Evolutionary conservation across 108 stramenopile species (phyloP).

Genomic region (Cyclostephanos tholiformis): DNA sequence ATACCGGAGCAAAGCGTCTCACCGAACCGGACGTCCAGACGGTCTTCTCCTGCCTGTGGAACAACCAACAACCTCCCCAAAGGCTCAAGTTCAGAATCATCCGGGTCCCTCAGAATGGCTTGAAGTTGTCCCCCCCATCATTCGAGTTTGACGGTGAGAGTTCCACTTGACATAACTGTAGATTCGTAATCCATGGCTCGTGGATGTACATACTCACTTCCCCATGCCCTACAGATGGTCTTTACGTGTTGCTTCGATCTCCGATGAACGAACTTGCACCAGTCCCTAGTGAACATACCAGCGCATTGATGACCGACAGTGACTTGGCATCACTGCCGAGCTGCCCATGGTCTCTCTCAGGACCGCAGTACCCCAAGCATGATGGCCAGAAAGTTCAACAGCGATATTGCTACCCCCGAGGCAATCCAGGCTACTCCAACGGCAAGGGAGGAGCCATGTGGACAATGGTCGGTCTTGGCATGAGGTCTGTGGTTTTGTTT

Average conservation of each 20-base stretch:
- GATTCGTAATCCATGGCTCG: neutral
- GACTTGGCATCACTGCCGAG: constrained; percentile 26
- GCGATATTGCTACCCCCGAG: constrained; percentile 82
- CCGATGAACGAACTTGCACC: constrained; percentile 37
- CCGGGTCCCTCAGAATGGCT: constrained; percentile 51
- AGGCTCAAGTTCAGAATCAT: constrained; percentile 70
- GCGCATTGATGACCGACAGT: constrained; percentile 38
- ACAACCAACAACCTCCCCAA: constrained; percentile 51
- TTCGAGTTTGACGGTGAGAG: constrained; percentile 71
- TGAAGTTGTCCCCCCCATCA: constrained; percentile 73
- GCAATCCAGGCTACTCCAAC: constrained; percentile 55
- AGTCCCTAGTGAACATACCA: constrained; percentile 53
- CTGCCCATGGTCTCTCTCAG: constrained; percentile 70
- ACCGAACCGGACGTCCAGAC: constrained; percentile 60
- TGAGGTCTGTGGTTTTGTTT: neutral
- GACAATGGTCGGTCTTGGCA: constrained; percentile 16
- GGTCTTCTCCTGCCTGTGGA: constrained; percentile 66
- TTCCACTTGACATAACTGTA: neutral
- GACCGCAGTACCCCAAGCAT: constrained; percentile 69
- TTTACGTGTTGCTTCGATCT: constrained; percentile 72
- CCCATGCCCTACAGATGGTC: constrained; percentile 50
- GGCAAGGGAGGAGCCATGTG: constrained; percentile 65
- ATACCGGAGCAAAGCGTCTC: constrained; percentile 41
- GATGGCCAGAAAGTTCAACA: constrained; percentile 61
- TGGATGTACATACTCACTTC: neutral